Percentiles rank a stretch among this genome's conserved stretches.
These are phyloP conservation scores for Linum tenue DNA, from an alignment of 345 rosid species.

Conservation along the genomic window DNA sequence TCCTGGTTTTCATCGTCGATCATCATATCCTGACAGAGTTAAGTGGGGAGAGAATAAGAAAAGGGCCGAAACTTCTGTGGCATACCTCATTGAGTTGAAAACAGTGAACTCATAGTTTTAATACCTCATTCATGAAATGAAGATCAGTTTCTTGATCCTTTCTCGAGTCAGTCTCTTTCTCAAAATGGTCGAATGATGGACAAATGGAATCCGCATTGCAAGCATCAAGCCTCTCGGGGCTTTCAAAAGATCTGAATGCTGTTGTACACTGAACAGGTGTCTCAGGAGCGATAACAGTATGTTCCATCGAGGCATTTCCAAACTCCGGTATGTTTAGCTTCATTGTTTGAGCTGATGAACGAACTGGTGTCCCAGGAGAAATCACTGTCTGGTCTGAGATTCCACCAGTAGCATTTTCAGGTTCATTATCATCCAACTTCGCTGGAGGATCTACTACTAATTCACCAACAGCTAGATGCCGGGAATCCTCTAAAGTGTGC, in stretches of 20 bases:
- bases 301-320: slow-evolving; percentile 12
- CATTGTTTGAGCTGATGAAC: background rate
- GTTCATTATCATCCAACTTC: background rate
- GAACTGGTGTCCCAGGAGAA: background rate
- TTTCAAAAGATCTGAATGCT: slow-evolving; percentile 30
- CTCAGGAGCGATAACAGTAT: slow-evolving; percentile 51
- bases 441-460: background rate
- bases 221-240: slow-evolving; percentile 26
- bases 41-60: slow-evolving; percentile 11
- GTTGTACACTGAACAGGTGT: slow-evolving; percentile 43
- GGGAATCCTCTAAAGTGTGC: background rate
- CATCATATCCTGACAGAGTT: slow-evolving; percentile 23
- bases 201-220: slow-evolving; percentile 16
- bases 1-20: slow-evolving; percentile 23
- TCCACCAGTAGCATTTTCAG: background rate
- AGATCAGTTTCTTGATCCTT: slow-evolving; percentile 34
- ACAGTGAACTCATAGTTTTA: background rate
- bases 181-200: slow-evolving; percentile 16
- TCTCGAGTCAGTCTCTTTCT: slow-evolving; percentile 14
- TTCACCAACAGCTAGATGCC: background rate
- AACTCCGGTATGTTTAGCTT: background rate
- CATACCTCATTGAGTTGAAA: background rate
- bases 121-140: slow-evolving; percentile 36
- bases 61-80: background rate
- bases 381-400: background rate